Evolutionary conservation across 2,329 filamentous ascomycete species (phyloP), one percentile per base, ranked within the genome.

Genomic region (Aspergillus latus): DNA sequence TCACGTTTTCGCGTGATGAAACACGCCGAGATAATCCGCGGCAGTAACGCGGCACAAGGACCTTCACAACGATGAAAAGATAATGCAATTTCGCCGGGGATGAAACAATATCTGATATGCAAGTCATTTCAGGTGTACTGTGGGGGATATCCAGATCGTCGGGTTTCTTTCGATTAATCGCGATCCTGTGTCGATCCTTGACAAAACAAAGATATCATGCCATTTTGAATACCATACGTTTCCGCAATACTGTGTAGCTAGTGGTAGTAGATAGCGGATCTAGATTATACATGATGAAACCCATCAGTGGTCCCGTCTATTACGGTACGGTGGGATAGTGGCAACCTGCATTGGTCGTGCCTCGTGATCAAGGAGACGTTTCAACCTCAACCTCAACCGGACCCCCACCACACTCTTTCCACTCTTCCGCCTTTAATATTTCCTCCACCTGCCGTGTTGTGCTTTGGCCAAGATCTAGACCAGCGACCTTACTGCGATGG

Each of bases 401-500:
- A 42, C 13, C 48, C 37, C n/a, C 37, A 11, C 29, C n/a, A 13
- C 36, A 4, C 32, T 5, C 10, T 13, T 49, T 30, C 29, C 45
- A 10, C 45, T 30, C 49, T 26, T 37, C 34, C 10, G 34, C 10
- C 2, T 13, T 13, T 13, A 13, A 37, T 15, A 37, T 11, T 34
- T 7, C 11, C n/a, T 16, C 11, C 32, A 44, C 21, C 36, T 44
- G 13, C 13, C 26, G 9, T 16, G 21, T 21, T 21, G 28, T 34
- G 6, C 15, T 39, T 39, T 39, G 15, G 15, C 21, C 26, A 39
- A 15, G 5, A 13, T 3, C 34, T 13, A 29, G 15, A 43, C 26
- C 34, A 21, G 16, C 30, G 32, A 29, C 16, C 30, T n/a, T 7
- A 26, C 15, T 49, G 56, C 5, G 21, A 72, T 72, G 68, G 58